Base-by-base conservation (phyloP, 2,329 filamentous ascomycete genomes). In the Scedosporium minutisporum region DNA sequence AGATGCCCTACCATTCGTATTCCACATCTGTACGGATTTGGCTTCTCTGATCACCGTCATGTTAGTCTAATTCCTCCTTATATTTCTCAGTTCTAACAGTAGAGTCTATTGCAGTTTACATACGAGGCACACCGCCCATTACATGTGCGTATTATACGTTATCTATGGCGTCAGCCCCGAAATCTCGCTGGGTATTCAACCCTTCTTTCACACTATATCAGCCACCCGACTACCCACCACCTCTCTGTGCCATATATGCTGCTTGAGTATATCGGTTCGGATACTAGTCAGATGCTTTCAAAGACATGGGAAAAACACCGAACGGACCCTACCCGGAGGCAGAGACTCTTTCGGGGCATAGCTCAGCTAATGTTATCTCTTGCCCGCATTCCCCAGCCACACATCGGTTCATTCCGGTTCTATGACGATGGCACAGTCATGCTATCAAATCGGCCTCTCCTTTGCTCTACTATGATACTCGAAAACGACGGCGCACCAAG, bases 401-500 rank as follows among this genome's bases (percentile, higher is more conserved):
- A 67, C 12, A 71, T 73, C 23, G 70, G 67, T n/a, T 53, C 69
- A 27, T 71, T 71, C 46, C 64, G 64, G 2, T 67, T 72, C 65
- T 63, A 67, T 62, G 63, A 73, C 63, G 53, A 62, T 4, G 70
- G 72, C 44, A 73, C 69, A 41, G 65, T 74, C 21, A 65, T 67
- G 18, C 65, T 74, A 60, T 67, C 70, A 44, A 74, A 72, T 63
- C 69, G 71, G 53, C 72, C 71, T 33, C 66, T 74, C 16, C 63
- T 65, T 62, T 69, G 66, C 64, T 65, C 65, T 16, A 65, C 69
- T 10, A 65, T 69, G 21, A 70, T 72, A 3, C 65, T 74, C 10
- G 74, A 75, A 66, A 75, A 73, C 65, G 66, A 72, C 16, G 71
- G 70, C 58, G 67, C 70, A 6, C 66, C 64, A 41, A 70, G 70